Base-by-base conservation (phyloP, 2,329 filamentous ascomycete species). In the Kalmusia sp. region DNA sequence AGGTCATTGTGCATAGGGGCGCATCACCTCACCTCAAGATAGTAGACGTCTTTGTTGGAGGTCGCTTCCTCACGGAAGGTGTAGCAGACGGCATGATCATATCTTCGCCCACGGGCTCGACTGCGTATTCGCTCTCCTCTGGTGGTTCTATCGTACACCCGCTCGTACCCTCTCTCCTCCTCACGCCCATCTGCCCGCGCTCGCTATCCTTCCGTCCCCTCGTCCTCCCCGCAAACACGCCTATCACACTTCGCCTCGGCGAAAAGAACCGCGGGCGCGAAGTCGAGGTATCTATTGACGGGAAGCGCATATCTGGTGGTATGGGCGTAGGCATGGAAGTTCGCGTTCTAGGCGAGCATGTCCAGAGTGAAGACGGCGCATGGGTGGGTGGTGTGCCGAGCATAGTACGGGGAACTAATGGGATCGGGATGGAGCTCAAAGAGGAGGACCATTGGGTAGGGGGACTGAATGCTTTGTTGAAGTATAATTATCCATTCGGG, bases 401-500 rank as follows among this genome's bases (percentile, higher is more conserved):
- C 70, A 90, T 98, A 27, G 95, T 97, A 68, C 82, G 92, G 39
- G 84, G 82, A 40, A 74, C 75, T 0, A 61, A 55, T 9, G 68
- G 73, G 0, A 63, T 56, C 11, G 67, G 71, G 1, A 53, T 55
- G 28, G 72, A 70, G 15, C 67, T 68, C 63, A 79, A 82, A 63
- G 80, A 81, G 21, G 92, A 97, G 66, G 93, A 98, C 73, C 92
- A 93, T 15, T 99, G 95, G 95, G 93, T 99, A 2, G 93, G 93
- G 1, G 93, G 95, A 0, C 76, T 99, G 69, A 99, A 96, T 70
- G 91, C 92, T 8, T 72, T 98, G 67, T 77, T 99, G 63, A 99
- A 99, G 78, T 99, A 98, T 73, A 99, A 99, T 73, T 91, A 96
- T 77, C 93, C 93, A 0, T 98, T 98, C 80, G 95, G 95, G 1